Conservation (phyloP, 495 filamentous ascomycete genomes). For the Podospora anserina region DNA sequence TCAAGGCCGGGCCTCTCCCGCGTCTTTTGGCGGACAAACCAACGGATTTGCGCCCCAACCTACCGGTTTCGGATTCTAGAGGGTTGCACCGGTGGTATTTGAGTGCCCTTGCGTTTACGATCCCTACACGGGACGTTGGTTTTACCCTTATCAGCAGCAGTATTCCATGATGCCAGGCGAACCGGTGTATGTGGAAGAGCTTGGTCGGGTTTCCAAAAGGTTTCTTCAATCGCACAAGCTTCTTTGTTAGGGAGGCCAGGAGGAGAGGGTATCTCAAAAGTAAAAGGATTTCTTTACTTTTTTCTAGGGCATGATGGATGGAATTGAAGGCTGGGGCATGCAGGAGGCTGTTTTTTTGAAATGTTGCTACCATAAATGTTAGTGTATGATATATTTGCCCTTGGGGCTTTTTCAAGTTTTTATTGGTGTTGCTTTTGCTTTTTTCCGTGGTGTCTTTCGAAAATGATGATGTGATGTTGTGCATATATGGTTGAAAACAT, state of each 20-base stretch:
- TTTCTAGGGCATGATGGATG: background rate
- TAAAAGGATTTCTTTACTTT: background rate
- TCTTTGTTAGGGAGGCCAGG: background rate
- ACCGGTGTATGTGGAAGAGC: conserved; percentile 16
- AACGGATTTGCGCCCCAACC: conserved; percentile 80
- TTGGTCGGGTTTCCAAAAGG: background rate
- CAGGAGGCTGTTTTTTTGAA: background rate
- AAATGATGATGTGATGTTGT: background rate
- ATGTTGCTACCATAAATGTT: conserved; percentile 13
- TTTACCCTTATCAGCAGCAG: conserved; percentile 17
- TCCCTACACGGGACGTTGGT: conserved; percentile 20
- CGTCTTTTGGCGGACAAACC: conserved; percentile 61
- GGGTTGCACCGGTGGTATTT: conserved; percentile 25
- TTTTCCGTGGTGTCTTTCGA: background rate
- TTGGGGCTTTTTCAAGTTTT: background rate
- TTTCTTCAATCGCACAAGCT: too few relatives aligned
- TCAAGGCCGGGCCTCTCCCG: conserved; percentile 50
- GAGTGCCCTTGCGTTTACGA: conserved; percentile 28
- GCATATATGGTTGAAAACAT: background rate
- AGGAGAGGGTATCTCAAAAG: background rate
- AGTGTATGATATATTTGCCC: conserved; percentile 19
- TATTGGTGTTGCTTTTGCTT: background rate
- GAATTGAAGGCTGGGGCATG: background rate
- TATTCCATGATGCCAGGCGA: conserved; percentile 7
- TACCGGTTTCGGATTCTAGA: conserved; percentile 62